Base-by-base conservation (phyloP, 441 rosid genomes). In the Sinapis alba region DNA sequence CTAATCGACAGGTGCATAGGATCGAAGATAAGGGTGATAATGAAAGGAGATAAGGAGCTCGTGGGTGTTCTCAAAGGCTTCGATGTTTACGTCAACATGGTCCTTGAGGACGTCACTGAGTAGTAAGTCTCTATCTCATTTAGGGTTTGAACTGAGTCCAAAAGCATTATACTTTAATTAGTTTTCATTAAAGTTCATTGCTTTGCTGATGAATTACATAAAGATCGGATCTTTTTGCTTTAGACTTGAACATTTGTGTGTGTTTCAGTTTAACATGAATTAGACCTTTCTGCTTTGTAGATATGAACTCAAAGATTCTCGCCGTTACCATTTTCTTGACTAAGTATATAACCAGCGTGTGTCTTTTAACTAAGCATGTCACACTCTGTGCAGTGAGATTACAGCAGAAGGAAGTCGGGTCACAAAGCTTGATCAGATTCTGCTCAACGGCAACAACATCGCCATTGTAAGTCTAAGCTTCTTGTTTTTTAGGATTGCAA, bases 1-100 rank as follows among this genome's bases (percentile, higher is more conserved):
- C 79, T 93, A 54, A 95, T 95, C 23, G 99, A 95, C 79, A 84
- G 95, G 78, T 95, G 99, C 83, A 84, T 92, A 66, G 99, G 98
- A 20, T 95, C 96, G 15, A 94, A 87, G 84, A 92, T 95, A 65
- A 87, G 97, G 99, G 97, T 95, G 60, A 91, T 95, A 53, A 91
- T 95, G 99, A 93, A 93, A 84, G 99, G 99, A 65, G 99, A 95
- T 82, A 93, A 95, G 83, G 99, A 95, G 86, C 98, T 95, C 13
- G 98, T 93, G 0, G 97, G 98, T 32, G 89, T 91, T 71, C 91
- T 95, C 12, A 78, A 84, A 73, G 99, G 98, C 6, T 91, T 94
- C 34, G 98, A 95, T 73, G 96, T 95, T 66, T 89, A 95, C 24
- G 98, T 93, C 74, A 95, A 90, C 78, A 93, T 95, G 99, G 98